phyloP scores from a whole-genome alignment of 768 basidiomycete species.

The Myochromella boudieri region DNA sequence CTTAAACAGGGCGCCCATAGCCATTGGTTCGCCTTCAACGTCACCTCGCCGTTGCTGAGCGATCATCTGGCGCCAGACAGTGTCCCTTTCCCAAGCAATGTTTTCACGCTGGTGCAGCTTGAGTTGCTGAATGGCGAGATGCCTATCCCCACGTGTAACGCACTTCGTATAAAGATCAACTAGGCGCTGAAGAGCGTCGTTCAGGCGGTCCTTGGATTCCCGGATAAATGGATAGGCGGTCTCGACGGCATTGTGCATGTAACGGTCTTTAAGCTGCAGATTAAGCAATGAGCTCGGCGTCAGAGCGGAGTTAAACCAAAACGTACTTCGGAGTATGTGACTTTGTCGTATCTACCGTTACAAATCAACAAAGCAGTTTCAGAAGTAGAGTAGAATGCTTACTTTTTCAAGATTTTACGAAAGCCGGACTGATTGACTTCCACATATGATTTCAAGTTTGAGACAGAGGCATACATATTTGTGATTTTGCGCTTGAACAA shows the following conservation, averaged over 20 bases:
- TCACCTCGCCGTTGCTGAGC: slow-evolving; percentile 75
- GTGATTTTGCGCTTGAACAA: slow-evolving; percentile 90
- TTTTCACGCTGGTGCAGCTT: slow-evolving; percentile 87
- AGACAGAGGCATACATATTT: slow-evolving; percentile 72
- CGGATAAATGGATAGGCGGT: slow-evolving; percentile 65
- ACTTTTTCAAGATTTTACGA: slow-evolving; percentile 96
- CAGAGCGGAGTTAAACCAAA: too few relatives aligned
- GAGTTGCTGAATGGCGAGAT: slow-evolving; percentile 76
- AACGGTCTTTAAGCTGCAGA: slow-evolving; percentile 71
- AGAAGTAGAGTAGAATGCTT: slow-evolving; percentile 21
- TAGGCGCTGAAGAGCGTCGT: slow-evolving; percentile 55
- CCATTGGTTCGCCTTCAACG: slow-evolving; percentile 25
- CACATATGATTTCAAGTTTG: slow-evolving; percentile 80
- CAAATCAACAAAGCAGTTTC: neutral
- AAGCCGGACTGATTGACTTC: slow-evolving; percentile 93
- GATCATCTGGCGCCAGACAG: slow-evolving; percentile 97
- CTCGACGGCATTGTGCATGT: slow-evolving; percentile 73
- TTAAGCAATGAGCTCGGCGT: too few relatives aligned
- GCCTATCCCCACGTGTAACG: slow-evolving; percentile 70
- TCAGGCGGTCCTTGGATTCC: slow-evolving; percentile 60
- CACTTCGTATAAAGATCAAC: slow-evolving; percentile 82
- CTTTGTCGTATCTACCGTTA: slow-evolving; percentile 82
- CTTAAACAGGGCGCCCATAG: slow-evolving; percentile 45
- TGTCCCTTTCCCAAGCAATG: slow-evolving; percentile 96
- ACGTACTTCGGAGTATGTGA: slow-evolving; percentile 67